Evolutionary conservation across 1,139 yeast genomes (phyloP), one percentile per base, ranked within the genome.

Genomic region (Yamadazyma epiphylla): DNA sequence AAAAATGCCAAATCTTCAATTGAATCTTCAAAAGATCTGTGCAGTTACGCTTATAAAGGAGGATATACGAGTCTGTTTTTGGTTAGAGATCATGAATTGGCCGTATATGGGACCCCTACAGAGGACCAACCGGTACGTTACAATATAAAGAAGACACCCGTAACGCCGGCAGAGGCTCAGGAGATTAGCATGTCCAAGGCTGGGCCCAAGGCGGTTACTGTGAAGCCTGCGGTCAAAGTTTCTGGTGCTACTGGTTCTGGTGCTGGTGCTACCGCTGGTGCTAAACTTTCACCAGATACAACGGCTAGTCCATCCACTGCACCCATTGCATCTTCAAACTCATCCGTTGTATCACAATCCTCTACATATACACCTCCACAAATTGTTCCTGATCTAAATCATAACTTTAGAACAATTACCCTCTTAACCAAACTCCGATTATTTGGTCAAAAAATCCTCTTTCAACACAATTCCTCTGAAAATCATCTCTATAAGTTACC

Each of bases 101-200:
- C 73, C 0, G 76, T 71, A 0, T 41, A 53, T 22, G 66, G 60
- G 4, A 69, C 77, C 0, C 41, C 48, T 11, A 58, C 74, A 1
- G 70, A 66, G 38, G 29, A 44, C 0, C 51, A 45, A 9, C 77
- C 78, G 2, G 70, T 70, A 0, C 49, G 42, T 28, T 60, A 55
- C 38, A 53, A 55, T 25, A 48, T 55, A 22, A 55, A 51, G 29
- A 65, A 57, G 38, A 49, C 57, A 11, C 71, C 72, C 0, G 32
- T 56, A 1, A 49, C 58, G 2, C 63, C 66, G 2, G 57, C 57
- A 27, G 70, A 65, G 43, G 42, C 51, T n/a, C 65, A 64, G 36
- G 70, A 60, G 24, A 41, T 35, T 22, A 27, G 42, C 5, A 32
- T 42, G 3, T 44, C 36, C 28, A n/a, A n/a, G n/a, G n/a, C n/a